A percentile compares a stretch with the other conserved stretches of the same genome.
phyloP scores from a whole-genome alignment of 768 basidiomycete species.

The Trametes maxima region DNA sequence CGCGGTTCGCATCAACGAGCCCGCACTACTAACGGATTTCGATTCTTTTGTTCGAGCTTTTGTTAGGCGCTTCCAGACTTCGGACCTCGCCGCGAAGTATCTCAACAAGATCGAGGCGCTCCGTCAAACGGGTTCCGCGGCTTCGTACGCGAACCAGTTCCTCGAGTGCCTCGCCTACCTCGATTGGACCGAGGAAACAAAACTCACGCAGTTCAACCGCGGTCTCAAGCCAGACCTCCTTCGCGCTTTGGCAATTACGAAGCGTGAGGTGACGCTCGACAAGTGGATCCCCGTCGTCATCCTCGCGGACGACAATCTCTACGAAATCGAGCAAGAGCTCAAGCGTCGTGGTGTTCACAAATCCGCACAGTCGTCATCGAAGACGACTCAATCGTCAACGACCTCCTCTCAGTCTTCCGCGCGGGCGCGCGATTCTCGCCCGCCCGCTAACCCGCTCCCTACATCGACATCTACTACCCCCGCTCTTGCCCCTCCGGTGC shows the following conservation, averaged over 20 bases:
- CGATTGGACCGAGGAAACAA: slow-evolving; percentile 36
- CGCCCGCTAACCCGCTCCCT: not conserved
- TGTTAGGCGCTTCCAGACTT: slow-evolving; percentile 33
- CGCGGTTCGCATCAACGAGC: slow-evolving; percentile 20
- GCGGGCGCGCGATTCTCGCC: not conserved
- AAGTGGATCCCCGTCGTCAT: slow-evolving; percentile 5
- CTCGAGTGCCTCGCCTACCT: slow-evolving; percentile 31
- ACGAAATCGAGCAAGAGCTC: not conserved
- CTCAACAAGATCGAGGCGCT: slow-evolving; percentile 34
- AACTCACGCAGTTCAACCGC: slow-evolving; percentile 37
- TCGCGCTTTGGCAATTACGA: slow-evolving; percentile 13
- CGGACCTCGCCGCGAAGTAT: slow-evolving; percentile 32
- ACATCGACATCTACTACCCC: not conserved
- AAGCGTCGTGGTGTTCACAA: not conserved
- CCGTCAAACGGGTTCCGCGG: slow-evolving; percentile 34
- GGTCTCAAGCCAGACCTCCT: slow-evolving; percentile 36
- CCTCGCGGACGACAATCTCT: slow-evolving; percentile 11
- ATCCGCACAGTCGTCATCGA: not conserved
- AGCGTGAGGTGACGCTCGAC: not conserved
- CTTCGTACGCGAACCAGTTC: slow-evolving; percentile 34
- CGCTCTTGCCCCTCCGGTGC: not conserved
- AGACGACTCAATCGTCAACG: not conserved
- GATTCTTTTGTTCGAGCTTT: slow-evolving; percentile 31
- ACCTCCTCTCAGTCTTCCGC: not conserved
- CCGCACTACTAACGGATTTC: slow-evolving; percentile 33